phyloP scores from a whole-genome alignment of 805 yeast genomes.

The Yarrowia deformans region DNA sequence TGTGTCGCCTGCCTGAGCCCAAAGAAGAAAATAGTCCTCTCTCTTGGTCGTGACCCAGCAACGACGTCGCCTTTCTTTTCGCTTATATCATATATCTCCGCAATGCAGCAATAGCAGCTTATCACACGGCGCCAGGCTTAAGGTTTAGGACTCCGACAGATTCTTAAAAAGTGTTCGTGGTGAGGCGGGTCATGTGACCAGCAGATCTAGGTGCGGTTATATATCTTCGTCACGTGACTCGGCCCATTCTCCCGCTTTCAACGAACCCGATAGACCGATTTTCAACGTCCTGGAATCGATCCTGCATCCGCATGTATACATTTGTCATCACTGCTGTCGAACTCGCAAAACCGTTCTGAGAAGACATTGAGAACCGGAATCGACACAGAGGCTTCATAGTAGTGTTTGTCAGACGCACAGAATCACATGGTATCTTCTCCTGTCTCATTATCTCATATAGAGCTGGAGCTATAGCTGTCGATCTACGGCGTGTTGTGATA shows the following conservation, averaged over 20 bases:
- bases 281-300: neutral
- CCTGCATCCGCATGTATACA: neutral
- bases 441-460: neutral
- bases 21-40: neutral
- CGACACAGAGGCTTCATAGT: too few species aligned
- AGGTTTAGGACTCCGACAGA: slow-evolving; percentile 24
- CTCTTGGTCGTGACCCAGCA: neutral
- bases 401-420: neutral
- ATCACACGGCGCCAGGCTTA: slow-evolving; percentile 19
- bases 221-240: neutral
- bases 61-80: neutral
- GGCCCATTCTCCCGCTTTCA: neutral
- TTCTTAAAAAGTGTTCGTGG: neutral
- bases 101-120: slow-evolving; percentile 30
- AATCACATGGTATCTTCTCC: neutral
- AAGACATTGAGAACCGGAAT: neutral
- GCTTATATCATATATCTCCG: slow-evolving; percentile 17
- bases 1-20: neutral
- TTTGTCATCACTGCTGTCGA: slow-evolving; percentile 20
- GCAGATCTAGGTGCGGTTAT: too few species aligned
- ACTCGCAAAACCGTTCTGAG: neutral
- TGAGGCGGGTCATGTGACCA: slow-evolving; percentile 6
- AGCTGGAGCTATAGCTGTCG: neutral
- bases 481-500: neutral
- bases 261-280: neutral